Evolutionary conservation across 1,284 basidiomycete species (phyloP).

Genomic region (Polyporus tsugae): DNA sequence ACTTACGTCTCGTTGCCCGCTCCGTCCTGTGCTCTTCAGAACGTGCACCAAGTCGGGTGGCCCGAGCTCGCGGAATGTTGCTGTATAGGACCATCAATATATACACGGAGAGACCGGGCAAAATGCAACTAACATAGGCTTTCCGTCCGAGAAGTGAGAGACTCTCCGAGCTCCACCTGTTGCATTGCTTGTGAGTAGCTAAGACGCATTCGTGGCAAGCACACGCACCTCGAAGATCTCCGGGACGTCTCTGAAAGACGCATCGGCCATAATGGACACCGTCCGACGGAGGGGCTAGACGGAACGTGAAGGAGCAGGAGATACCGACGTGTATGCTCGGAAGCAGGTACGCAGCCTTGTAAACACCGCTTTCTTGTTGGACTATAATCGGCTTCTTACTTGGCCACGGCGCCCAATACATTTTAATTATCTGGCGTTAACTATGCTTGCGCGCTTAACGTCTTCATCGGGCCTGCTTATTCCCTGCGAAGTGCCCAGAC

Average conservation of each 20-base stretch:
- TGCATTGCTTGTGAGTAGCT: constrained; percentile 12
- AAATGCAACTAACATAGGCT: constrained; percentile 74
- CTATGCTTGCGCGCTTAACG: not conserved
- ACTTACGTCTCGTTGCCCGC: constrained; percentile 87
- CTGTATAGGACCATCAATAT: constrained; percentile 51
- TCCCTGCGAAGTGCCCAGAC: not conserved
- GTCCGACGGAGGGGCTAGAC: constrained; percentile 11
- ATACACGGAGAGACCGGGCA: constrained; percentile 13
- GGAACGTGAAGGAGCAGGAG: constrained; percentile 16
- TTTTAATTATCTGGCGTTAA: not conserved
- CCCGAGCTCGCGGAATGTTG: constrained; percentile 95
- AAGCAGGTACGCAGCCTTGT: constrained; percentile 13
- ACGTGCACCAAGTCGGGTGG: constrained; percentile 98
- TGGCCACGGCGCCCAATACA: not conserved
- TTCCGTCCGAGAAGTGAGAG: constrained; percentile 91
- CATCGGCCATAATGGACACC: constrained; percentile 45
- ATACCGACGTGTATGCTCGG: constrained; percentile 29
- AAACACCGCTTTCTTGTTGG: constrained; percentile 23
- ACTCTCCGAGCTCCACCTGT: constrained; percentile 92
- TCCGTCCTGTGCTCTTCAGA: constrained; percentile 88
- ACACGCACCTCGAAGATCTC: constrained; percentile 72
- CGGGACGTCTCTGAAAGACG: constrained; percentile 63
- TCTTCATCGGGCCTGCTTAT: too few species aligned
- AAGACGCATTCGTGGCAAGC: not conserved
- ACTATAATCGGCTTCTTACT: not conserved